Percentiles rank a stretch among this genome's conserved stretches.
phyloP scores from a whole-genome alignment of 352 stramenopile species.

The Globisporangium okanoganense region DNA sequence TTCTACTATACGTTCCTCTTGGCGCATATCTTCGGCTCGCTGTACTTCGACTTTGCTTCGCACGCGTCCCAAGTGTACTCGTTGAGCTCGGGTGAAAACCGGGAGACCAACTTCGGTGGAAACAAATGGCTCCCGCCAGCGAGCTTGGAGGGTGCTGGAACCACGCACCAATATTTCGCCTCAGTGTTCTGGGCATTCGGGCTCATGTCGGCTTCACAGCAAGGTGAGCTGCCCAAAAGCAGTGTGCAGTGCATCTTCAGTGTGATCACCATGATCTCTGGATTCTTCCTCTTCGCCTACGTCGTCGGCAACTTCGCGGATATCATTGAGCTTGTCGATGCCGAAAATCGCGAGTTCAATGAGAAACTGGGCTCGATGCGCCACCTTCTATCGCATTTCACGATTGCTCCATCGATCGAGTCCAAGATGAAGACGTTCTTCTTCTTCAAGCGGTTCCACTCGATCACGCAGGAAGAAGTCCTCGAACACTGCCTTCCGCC shows the following conservation, averaged over 20 bases:
- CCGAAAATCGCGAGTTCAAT: slow-evolving; percentile 49
- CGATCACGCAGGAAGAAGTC: slow-evolving; percentile 47
- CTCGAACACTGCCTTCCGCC: slow-evolving; percentile 42
- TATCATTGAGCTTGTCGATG: slow-evolving; percentile 39
- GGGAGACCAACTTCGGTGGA: slow-evolving; percentile 28
- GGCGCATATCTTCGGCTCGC: slow-evolving; percentile 44
- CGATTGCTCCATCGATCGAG: slow-evolving; percentile 28
- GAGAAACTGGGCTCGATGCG: slow-evolving; percentile 39
- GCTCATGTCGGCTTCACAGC: slow-evolving; percentile 37
- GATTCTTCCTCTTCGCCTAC: slow-evolving; percentile 47
- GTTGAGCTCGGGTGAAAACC: neutral
- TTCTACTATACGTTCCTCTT: slow-evolving; percentile 54
- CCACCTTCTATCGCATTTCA: slow-evolving; percentile 38
- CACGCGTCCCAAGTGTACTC: slow-evolving; percentile 27
- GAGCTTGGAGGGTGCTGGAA: neutral
- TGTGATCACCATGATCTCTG: slow-evolving; percentile 34
- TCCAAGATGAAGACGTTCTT: slow-evolving; percentile 44
- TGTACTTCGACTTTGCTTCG: slow-evolving; percentile 52
- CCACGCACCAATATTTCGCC: slow-evolving; percentile 26
- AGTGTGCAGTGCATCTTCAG: slow-evolving; percentile 32
- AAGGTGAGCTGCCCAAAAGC: slow-evolving; percentile 32
- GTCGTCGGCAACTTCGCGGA: slow-evolving; percentile 46
- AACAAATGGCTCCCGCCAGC: slow-evolving; percentile 34
- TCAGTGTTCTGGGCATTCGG: slow-evolving; percentile 42
- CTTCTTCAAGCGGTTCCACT: slow-evolving; percentile 51